Conservation (phyloP, 306 rosid species). For the Corylus avellana region DNA sequence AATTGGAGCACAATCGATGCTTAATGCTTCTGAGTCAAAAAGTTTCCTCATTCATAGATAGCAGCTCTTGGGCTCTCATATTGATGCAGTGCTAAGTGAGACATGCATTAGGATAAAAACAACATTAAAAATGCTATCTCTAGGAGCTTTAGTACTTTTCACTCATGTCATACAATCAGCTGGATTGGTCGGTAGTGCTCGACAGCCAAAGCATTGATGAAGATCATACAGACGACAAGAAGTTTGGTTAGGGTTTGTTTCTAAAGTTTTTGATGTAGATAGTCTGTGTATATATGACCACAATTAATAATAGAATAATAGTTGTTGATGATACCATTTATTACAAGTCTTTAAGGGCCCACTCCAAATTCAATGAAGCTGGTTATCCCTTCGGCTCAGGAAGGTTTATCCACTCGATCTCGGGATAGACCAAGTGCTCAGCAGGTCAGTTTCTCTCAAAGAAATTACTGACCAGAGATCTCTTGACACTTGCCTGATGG, state of each 20-base stretch:
- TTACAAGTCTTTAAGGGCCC: too few species aligned
- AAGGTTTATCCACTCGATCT: too few species aligned
- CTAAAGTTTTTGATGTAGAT: constrained; percentile 49
- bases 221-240: constrained; percentile 33
- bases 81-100: constrained; percentile 4
- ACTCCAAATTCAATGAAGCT: too few species aligned
- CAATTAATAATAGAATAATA: too few species aligned
- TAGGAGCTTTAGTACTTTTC: constrained; percentile 12
- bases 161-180: constrained; percentile 32
- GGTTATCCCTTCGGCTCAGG: too few species aligned
- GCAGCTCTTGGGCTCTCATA: constrained; percentile 40
- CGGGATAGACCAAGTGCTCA: too few species aligned
- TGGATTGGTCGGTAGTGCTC: constrained; percentile 55
- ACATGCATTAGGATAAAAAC: constrained; percentile 20
- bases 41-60: constrained; percentile 16
- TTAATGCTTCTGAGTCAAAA: constrained; percentile 34
- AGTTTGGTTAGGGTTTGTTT: constrained; percentile 45
- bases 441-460: too few species aligned
- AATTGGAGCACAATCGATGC: constrained; percentile 8
- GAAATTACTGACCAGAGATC: too few species aligned
- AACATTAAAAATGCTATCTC: constrained; percentile 10
- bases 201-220: constrained; percentile 40
- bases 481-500: too few species aligned
- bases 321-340: neutral
- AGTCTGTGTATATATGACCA: neutral